Base-by-base conservation (phyloP, 208 protist genomes). In the Porcisia hertigi region DNA sequence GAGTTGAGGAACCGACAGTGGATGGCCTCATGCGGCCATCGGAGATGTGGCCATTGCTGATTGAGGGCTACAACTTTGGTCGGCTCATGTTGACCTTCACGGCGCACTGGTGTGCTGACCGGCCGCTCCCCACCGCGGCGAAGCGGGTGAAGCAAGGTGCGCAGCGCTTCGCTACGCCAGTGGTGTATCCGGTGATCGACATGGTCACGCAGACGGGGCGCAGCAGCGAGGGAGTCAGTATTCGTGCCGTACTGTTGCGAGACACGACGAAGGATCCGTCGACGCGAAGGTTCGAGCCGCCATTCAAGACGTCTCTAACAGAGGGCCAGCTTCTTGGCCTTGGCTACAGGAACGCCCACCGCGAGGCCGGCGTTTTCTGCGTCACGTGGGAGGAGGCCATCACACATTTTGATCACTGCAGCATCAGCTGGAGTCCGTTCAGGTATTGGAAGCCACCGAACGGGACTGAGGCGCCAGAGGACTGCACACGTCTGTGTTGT, bases 391-490 rank as follows among this genome's bases (percentile, higher is more conserved):
- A 83, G 53, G 90, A 96, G 75, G 83, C 87, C 1, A 69, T 80
- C n/a, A 43, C n/a, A 23, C 80, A 86, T 77, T 97, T 96, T 71
- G 77, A 86, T 30, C 82, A 86, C 54, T 86, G 75, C 77, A 83
- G 67, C 73, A 69, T 97, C 49, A 93, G 83, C 72, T 95, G 91
- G 89, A 92, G 90, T 76, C 94, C 92, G 7, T 92, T 88, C 69
- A 76, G 86, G 72, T 84, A 93, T 20, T 96, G 84, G 75, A 84
- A 80, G 58, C 80, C 67, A 2, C 64, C 82, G 18, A 84, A 85
- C 7, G 18, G 11, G 20, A 47, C 43, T 3, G 82, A 80, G 25
- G 36, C 69, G 65, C 75, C 86, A 25, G 64, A 63, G 36, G 77
- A 84, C 16, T 82, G 88, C n/a, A 86, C 81, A 30, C 86, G 92